A percentile compares a stretch with the other conserved stretches of the same genome.
These are phyloP conservation scores for Pseudogymnoascus sp. DNA, from an alignment of 2,329 filamentous ascomycete species.

Conservation along the genomic window DNA sequence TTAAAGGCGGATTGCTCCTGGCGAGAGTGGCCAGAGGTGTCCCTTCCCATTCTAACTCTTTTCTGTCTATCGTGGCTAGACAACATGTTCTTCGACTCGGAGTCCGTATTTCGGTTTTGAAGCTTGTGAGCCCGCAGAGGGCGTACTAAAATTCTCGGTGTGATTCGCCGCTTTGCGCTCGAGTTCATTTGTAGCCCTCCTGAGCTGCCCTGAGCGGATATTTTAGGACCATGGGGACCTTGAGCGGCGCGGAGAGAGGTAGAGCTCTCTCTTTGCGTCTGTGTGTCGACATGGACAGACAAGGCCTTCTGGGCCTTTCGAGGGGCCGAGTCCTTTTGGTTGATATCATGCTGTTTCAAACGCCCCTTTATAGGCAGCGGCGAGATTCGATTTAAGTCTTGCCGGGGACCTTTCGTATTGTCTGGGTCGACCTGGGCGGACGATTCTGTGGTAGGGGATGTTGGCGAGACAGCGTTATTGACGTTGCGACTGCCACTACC, in stretches of 20 bases:
- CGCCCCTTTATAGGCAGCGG: background rate
- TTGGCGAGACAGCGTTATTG: background rate
- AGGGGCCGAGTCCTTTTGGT: background rate
- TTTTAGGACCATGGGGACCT: background rate
- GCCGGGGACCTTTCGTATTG: background rate
- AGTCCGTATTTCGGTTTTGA: too few relatives aligned
- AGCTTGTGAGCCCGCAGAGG: too few relatives aligned
- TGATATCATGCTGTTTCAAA: background rate
- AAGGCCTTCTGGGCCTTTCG: background rate
- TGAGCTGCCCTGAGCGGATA: background rate
- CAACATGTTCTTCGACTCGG: too few relatives aligned
- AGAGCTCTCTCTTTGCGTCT: background rate
- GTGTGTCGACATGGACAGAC: background rate
- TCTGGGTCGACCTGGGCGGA: background rate
- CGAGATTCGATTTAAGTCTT: background rate
- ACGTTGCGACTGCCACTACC: background rate
- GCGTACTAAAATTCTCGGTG: too few relatives aligned
- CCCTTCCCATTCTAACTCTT: too few relatives aligned
- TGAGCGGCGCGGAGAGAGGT: background rate
- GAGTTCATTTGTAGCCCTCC: background rate
- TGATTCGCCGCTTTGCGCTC: background rate
- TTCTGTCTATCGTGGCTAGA: too few relatives aligned
- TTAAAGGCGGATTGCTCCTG: too few relatives aligned
- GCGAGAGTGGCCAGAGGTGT: too few relatives aligned
- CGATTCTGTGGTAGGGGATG: background rate